Evolutionary conservation across 2,329 filamentous ascomycete species (phyloP).

Genomic region (Ambrosiella beaveri): DNA sequence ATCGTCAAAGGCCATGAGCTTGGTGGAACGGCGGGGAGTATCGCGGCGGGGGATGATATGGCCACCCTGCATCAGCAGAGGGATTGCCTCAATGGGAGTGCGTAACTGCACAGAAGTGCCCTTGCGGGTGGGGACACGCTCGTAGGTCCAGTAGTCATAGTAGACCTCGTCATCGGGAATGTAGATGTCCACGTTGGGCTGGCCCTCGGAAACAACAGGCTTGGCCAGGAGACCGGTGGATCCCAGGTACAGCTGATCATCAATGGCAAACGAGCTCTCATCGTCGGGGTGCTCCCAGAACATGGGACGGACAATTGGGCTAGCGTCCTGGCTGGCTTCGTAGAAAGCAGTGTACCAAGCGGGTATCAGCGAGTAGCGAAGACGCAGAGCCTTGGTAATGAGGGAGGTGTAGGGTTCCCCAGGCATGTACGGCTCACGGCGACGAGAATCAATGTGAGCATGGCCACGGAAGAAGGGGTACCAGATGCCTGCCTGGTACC

Average conservation of each 20-base stretch:
- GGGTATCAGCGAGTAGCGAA: conserved; percentile 78
- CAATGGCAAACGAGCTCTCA: conserved; percentile 71
- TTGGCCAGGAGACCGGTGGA: conserved; percentile 81
- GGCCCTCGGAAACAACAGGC: conserved; percentile 66
- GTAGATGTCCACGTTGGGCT: conserved; percentile 59
- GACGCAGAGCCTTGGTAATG: conserved; percentile 69
- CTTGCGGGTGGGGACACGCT: conserved; percentile 48
- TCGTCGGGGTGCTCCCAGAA: conserved; percentile 82
- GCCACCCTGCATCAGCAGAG: conserved; percentile 80
- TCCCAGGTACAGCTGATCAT: conserved; percentile 87
- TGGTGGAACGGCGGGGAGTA: conserved; percentile 64
- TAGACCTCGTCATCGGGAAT: conserved; percentile 79
- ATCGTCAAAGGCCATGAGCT: conserved; percentile 84
- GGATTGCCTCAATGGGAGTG: conserved; percentile 72
- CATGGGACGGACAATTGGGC: conserved; percentile 78
- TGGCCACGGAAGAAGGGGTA: conserved; percentile 98
- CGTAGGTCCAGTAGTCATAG: conserved; percentile 89
- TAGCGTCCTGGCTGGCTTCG: conserved; percentile 64
- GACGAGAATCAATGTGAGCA: conserved; percentile 88
- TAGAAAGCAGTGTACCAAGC: conserved; percentile 97
- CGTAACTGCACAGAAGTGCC: conserved; percentile 52
- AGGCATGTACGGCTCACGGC: conserved; percentile 79
- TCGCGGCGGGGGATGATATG: conserved; percentile 86
- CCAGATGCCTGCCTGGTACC: conserved; percentile 94
- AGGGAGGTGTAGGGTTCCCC: conserved; percentile 74